These are phyloP conservation scores for Zizania latifolia DNA, from an alignment of 176 grass and related monocot species.

Conservation along the genomic window DNA sequence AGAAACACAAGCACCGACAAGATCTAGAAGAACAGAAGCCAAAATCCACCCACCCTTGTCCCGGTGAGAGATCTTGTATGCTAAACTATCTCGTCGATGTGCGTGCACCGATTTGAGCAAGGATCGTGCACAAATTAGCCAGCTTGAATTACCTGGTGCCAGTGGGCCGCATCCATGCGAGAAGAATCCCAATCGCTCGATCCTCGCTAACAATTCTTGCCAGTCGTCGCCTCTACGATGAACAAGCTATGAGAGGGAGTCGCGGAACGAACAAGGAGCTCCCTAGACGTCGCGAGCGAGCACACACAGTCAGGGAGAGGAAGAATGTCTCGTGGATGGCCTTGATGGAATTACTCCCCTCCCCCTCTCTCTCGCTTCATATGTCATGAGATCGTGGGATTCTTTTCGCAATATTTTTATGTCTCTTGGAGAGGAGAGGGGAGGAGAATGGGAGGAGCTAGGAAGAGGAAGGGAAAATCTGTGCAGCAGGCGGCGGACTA, in stretches of 20 bases:
- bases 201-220: constrained; percentile 5
- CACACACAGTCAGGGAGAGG: constrained; percentile 18
- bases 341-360: no score
- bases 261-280: background rate
- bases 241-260: background rate
- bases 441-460: background rate
- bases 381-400: constrained; percentile 59
- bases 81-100: background rate
- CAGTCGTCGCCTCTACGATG: background rate
- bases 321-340: constrained; percentile 45
- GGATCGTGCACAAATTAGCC: background rate
- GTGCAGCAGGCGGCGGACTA: no score
- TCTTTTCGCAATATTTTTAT: constrained; percentile 44
- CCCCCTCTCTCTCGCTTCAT: constrained; percentile 19
- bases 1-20: constrained; percentile 20
- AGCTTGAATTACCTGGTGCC: constrained; percentile 67
- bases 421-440: background rate
- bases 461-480: constrained; percentile 17
- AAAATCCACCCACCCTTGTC: background rate
- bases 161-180: constrained; percentile 84
- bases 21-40: constrained; percentile 33
- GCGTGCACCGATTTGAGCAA: background rate
- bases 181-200: constrained; percentile 30
- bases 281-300: constrained; percentile 18
- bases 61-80: constrained; percentile 23